phyloP scores from a whole-genome alignment of 2,329 filamentous ascomycete genomes.

The Chaetomiaceae sp. region DNA sequence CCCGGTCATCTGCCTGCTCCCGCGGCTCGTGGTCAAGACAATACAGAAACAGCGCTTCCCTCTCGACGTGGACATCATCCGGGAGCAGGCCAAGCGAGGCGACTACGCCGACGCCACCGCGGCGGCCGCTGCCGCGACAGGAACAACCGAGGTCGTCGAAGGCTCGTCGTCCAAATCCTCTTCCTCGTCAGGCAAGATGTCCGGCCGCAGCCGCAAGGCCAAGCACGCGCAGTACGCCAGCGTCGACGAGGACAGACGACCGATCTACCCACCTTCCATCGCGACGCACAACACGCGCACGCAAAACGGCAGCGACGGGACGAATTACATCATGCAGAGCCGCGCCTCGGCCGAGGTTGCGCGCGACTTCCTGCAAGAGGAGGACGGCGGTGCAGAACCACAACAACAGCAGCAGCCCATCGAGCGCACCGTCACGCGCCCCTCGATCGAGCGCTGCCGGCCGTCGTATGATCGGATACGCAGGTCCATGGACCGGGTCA shows the following conservation, averaged over 20 bases:
- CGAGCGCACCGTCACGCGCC: slow-evolving; percentile 37
- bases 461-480: slow-evolving; percentile 87
- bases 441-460: slow-evolving; percentile 63
- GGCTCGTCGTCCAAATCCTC: slow-evolving; percentile 54
- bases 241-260: slow-evolving; percentile 81
- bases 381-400: no score
- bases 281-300: slow-evolving; percentile 78
- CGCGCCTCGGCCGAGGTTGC: slow-evolving; percentile 56
- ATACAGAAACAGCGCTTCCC: slow-evolving; percentile 93
- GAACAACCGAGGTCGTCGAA: slow-evolving; percentile 36
- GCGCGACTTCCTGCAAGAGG: slow-evolving; percentile 38
- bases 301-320: slow-evolving; percentile 90
- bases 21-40: slow-evolving; percentile 80
- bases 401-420: slow-evolving; percentile 1
- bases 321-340: slow-evolving; percentile 70
- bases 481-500: slow-evolving; percentile 78
- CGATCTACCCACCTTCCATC: slow-evolving; percentile 89
- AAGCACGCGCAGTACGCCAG: slow-evolving; percentile 56
- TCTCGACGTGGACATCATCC: slow-evolving; percentile 89
- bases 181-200: slow-evolving; percentile 51
- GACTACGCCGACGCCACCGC: slow-evolving; percentile 67
- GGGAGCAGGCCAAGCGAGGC: slow-evolving; percentile 82
- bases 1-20: slow-evolving; percentile 76
- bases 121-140: slow-evolving; percentile 32
- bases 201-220: slow-evolving; percentile 48